Conservation (phyloP, 208 protist genomes). For the Acanthamoeba royreba region DNA sequence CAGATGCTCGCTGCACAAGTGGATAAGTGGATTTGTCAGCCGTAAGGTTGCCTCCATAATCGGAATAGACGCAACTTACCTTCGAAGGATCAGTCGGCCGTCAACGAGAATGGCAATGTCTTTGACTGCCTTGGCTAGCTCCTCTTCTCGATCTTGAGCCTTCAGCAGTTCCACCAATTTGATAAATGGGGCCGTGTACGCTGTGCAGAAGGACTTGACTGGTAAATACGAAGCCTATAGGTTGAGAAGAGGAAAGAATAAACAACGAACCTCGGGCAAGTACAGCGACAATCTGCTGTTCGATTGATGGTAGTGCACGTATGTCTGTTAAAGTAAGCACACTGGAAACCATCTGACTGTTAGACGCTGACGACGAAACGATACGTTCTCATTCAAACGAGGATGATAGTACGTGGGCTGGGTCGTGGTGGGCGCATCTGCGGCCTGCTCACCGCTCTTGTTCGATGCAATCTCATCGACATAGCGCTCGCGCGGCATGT, state of each 20-base stretch:
- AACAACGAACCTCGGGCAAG: not conserved
- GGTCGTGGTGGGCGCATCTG: not conserved
- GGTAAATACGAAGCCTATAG: no score
- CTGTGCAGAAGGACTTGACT: no score
- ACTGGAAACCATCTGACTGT: no score
- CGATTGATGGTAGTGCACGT: not conserved
- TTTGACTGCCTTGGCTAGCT: not conserved
- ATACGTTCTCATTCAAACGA: not conserved
- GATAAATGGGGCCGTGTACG: not conserved
- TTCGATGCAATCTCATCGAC: constrained; percentile 32
- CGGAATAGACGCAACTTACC: no score
- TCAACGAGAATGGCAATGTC: not conserved
- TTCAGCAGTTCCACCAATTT: not conserved
- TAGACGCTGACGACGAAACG: no score
- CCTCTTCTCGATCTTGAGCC: not conserved
- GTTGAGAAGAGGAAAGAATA: no score
- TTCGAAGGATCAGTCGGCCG: not conserved
- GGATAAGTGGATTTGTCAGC: no score
- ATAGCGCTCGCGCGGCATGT: not conserved
- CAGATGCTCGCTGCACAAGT: not conserved
- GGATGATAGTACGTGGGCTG: not conserved
- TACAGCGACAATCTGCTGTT: not conserved
- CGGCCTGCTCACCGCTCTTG: not conserved
- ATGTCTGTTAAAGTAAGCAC: constrained; percentile 5
- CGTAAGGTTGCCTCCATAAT: no score